A percentile compares a stretch with the other conserved stretches of the same genome.
Evolutionary conservation across 768 basidiomycete genomes (phyloP).

Genomic region (Trametopsis cervina): DNA sequence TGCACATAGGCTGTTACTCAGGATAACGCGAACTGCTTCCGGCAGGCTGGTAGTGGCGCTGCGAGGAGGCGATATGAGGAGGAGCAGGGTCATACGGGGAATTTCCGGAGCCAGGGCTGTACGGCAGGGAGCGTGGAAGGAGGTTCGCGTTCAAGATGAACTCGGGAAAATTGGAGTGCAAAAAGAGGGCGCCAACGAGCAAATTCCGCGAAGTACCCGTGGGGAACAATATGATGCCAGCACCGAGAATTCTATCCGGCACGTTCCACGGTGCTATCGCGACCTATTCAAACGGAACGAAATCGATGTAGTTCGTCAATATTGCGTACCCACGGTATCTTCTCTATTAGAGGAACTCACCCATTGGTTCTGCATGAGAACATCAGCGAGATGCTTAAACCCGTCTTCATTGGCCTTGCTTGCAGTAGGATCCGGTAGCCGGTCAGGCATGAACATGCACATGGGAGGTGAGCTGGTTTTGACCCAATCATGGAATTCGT

Average conservation of each 20-base stretch:
- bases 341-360: conserved; percentile 28
- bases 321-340: neutral
- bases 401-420: conserved; percentile 44
- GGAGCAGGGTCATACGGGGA: conserved; percentile 14
- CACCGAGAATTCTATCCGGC: conserved; percentile 34
- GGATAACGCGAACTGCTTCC: conserved; percentile 10
- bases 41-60: conserved; percentile 13
- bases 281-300: conserved; percentile 28
- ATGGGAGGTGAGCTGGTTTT: conserved; percentile 37
- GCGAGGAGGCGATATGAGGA: conserved; percentile 19
- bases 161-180: conserved; percentile 20
- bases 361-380: conserved; percentile 44
- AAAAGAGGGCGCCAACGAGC: conserved; percentile 22
- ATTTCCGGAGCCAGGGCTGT: conserved; percentile 12
- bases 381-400: conserved; percentile 48
- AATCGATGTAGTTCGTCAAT: conserved; percentile 11
- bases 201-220: conserved; percentile 18
- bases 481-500: conserved; percentile 46
- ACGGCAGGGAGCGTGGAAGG: conserved; percentile 13
- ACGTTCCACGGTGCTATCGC: conserved; percentile 46
- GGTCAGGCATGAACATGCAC: conserved; percentile 60
- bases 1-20: neutral
- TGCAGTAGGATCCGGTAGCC: conserved; percentile 40
- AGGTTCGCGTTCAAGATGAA: conserved; percentile 11
- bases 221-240: conserved; percentile 33